phyloP scores from a whole-genome alignment of 2,329 filamentous ascomycete genomes.

The Fusarium subtropicale region DNA sequence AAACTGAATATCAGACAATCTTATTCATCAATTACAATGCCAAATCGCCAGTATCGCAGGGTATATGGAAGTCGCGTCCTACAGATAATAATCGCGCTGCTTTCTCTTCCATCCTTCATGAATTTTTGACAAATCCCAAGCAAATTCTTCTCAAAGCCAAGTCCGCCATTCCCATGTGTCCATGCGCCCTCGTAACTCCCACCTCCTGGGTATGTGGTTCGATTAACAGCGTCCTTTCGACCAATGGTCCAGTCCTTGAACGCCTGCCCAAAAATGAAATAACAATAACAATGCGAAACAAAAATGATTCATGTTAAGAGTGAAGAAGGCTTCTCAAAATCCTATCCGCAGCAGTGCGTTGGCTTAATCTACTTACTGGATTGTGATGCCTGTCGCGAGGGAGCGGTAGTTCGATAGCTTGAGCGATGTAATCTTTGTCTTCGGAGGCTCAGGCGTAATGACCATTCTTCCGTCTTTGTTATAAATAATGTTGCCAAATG shows the following conservation, averaged over 20 bases:
- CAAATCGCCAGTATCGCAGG: conserved; percentile 36
- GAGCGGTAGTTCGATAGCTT: conserved; percentile 69
- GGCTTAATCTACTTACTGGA: conserved; percentile 45
- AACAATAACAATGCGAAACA: conserved; percentile 15
- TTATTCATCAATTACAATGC: conserved; percentile 28
- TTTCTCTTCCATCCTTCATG: conserved; percentile 20
- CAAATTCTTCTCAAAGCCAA: conserved; percentile 35
- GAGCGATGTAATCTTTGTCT: conserved; percentile 64
- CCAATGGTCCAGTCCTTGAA: conserved; percentile 33
- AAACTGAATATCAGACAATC: conserved; percentile 10
- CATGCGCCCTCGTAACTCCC: conserved; percentile 47
- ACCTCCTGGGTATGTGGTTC: conserved; percentile 45
- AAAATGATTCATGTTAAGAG: not conserved
- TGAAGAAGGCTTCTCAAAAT: not conserved
- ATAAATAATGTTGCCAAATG: conserved; percentile 69
- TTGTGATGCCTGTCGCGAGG: conserved; percentile 55
- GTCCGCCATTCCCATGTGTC: conserved; percentile 33
- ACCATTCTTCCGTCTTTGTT: conserved; percentile 70
- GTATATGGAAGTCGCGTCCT: conserved; percentile 39
- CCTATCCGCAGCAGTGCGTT: not conserved
- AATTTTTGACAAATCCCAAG: conserved; percentile 33
- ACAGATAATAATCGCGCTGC: conserved; percentile 16
- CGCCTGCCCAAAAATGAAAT: conserved; percentile 37
- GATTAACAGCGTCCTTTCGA: conserved; percentile 39
- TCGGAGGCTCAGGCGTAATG: conserved; percentile 66